A percentile compares a stretch with the other conserved stretches of the same genome.
Evolutionary conservation across 106 monocot species (phyloP).

Genomic region (Allium cepa): DNA sequence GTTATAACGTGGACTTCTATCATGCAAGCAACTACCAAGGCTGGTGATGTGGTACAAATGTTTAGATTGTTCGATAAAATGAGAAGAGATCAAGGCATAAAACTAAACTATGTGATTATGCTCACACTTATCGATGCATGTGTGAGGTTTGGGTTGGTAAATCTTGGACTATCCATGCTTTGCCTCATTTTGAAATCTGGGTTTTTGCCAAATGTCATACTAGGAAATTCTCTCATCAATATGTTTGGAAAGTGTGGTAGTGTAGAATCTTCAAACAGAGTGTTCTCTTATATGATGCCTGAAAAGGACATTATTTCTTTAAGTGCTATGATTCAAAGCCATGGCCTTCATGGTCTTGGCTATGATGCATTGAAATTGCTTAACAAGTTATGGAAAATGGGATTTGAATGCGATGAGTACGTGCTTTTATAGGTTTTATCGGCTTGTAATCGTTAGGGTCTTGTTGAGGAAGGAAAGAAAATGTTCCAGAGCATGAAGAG

Average conservation of each 20-base stretch:
- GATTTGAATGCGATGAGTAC: conserved; percentile 21
- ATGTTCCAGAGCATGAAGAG: conserved; percentile 10
- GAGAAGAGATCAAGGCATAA: conserved; percentile 8
- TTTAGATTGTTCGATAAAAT: conserved; percentile 21
- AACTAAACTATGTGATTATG: conserved; percentile 27
- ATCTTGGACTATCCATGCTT: conserved; percentile 28
- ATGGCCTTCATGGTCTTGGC: conserved; percentile 42
- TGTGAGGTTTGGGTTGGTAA: conserved; percentile 4
- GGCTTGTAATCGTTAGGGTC: conserved; percentile 43
- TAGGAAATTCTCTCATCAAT: conserved; percentile 50
- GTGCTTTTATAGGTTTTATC: conserved; percentile 37
- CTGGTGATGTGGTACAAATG: conserved; percentile 9
- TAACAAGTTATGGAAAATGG: conserved; percentile 29
- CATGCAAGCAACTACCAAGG: conserved; percentile 10
- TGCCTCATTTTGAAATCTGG: conserved; percentile 13
- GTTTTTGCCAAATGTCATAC: conserved; percentile 13
- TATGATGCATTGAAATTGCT: conserved; percentile 23
- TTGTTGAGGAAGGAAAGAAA: conserved; percentile 21
- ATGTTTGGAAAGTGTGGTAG: conserved; percentile 66
- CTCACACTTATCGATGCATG: conserved; percentile 22
- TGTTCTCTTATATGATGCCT: conserved; percentile 30
- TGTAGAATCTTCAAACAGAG: conserved; percentile 22
- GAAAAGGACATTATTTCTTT: conserved; percentile 29
- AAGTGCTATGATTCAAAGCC: conserved; percentile 42
- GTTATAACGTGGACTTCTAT: conserved; percentile 30